phyloP scores from a whole-genome alignment of 306 rosid genomes.

The Fragaria iinumae region DNA sequence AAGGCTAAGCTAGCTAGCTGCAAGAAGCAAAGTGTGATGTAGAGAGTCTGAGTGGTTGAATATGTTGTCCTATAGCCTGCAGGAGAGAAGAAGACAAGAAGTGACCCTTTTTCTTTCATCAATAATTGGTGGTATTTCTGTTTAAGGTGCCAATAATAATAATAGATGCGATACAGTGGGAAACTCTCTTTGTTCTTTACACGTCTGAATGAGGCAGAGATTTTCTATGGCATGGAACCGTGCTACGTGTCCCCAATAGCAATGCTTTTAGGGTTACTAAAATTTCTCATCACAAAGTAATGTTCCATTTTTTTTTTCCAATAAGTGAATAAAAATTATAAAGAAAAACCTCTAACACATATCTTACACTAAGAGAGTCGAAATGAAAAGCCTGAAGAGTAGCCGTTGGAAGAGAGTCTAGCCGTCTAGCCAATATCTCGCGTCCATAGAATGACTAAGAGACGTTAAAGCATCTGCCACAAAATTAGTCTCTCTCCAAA shows the following conservation, averaged over 20 bases:
- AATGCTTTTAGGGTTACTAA: not conserved
- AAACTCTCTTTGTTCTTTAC: constrained; percentile 41
- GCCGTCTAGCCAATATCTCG: no score
- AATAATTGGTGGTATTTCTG: constrained; percentile 41
- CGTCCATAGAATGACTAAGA: no score
- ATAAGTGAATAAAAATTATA: no score
- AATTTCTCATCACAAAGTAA: not conserved
- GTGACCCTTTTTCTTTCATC: constrained; percentile 15
- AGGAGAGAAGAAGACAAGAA: constrained; percentile 19
- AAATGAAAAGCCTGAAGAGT: no score
- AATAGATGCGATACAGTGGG: constrained; percentile 55
- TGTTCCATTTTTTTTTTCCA: not conserved
- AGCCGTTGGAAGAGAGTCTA: no score
- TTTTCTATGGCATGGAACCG: constrained; percentile 42
- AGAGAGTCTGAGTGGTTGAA: constrained; percentile 16
- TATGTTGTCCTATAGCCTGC: not conserved
- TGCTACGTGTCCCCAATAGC: constrained; percentile 53
- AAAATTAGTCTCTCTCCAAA: no score
- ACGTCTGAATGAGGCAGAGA: constrained; percentile 45
- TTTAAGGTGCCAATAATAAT: constrained; percentile 37
- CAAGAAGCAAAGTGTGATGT: not conserved
- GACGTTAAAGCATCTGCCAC: no score
- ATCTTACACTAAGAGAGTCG: no score
- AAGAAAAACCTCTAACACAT: no score
- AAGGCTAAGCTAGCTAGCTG: not conserved